Evolutionary conservation across 2,329 filamentous ascomycete species (phyloP).

Genomic region (Scortechinia acanthostroma): DNA sequence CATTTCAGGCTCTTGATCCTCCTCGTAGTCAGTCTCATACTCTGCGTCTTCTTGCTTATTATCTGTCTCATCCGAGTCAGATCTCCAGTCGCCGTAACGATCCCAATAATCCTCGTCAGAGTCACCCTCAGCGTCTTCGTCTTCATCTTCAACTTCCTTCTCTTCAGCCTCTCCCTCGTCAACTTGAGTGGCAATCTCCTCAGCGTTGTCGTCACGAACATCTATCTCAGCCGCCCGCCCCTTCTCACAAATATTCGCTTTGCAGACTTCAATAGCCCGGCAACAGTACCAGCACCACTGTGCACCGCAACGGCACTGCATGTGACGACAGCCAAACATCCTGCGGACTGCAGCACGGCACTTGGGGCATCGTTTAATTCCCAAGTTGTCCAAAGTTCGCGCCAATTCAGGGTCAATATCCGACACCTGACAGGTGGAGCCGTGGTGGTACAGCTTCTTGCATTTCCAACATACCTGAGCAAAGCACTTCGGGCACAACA

Average conservation of each 20-base stretch:
- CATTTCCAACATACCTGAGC: no score
- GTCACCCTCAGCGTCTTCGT: constrained; percentile 37
- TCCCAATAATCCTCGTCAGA: constrained; percentile 38
- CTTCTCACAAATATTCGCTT: constrained; percentile 15
- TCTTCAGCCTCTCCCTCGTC: background rate
- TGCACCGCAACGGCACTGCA: background rate
- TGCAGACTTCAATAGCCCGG: constrained; percentile 12
- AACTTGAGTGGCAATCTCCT: no score
- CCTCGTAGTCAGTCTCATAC: no score
- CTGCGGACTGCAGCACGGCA: background rate
- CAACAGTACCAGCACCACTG: background rate
- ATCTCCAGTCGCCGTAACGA: no score
- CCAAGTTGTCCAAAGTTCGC: background rate
- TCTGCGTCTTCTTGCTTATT: no score
- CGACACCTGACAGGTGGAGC: no score
- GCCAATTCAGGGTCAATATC: background rate
- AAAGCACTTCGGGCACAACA: no score
- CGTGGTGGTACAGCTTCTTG: no score
- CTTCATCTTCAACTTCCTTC: constrained; percentile 7
- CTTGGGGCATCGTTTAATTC: background rate
- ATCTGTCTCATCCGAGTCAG: no score
- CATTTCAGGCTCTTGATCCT: no score
- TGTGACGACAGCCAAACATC: background rate
- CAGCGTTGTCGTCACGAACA: no score
- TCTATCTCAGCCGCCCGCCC: no score